Base-by-base conservation (phyloP, 2,329 filamentous ascomycete genomes). In the Zalaria obscura region DNA sequence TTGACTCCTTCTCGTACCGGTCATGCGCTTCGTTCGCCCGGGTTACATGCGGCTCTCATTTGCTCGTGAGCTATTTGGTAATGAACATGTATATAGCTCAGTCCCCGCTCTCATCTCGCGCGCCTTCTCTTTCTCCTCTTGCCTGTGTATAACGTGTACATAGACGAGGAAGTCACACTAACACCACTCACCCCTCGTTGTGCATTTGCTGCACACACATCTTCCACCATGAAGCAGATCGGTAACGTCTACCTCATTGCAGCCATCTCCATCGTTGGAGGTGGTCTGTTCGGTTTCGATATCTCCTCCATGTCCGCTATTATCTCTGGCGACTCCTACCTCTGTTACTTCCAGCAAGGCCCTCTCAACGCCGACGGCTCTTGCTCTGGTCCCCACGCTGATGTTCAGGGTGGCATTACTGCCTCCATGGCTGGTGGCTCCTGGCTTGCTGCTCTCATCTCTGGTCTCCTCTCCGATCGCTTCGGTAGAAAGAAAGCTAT, bases 351-450 rank as follows among this genome's bases (percentile, higher is more conserved):
- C 62, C 66, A 76, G 51, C 72, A 83, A 52, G 60, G 66, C 45
- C 56, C 59, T 7, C 55, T 53, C 47, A 61, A 62, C 6, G 55
- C 59, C 5, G 42, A 58, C 1, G 58, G 55, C 11, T 40, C 49
- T 35, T 76, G 72, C 56, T 67, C 63, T 10, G 76, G 76, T 29
- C 75, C 75, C 3, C 57, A 54, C 8, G 55, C 65, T 33, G 55
- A 73, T 49, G 65, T 70, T 1, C 80, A 85, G 59, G 80, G 79
- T 36, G 79, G 72, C 36, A 83, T 84, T 53, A 79, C 75, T 0
- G 78, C 80, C 25, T 66, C 77, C 38, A 84, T 84, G 77, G 75
- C 80, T 25, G 79, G 71, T 40, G 80, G 80, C 29, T 83, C 79
- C 0, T 83, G 76, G 64, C 58, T 79, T 25, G 80, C 78, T 46